Evolutionary conservation across 129 eudicot species (phyloP).

Genomic region (Escallonia rubra): DNA sequence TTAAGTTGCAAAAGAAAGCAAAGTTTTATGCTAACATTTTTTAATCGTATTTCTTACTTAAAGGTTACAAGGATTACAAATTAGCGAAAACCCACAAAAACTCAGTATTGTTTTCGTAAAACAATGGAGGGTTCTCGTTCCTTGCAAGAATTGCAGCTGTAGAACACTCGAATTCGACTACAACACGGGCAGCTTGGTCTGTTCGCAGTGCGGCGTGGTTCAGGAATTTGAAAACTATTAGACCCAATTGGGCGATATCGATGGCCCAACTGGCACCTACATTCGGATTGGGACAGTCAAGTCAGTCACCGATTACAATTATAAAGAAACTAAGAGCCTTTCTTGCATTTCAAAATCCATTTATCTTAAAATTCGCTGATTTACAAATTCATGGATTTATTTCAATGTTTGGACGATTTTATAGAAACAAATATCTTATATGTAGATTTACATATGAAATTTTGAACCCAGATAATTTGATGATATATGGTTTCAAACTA

Average conservation of each 20-base stretch:
- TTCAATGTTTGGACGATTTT: too few relatives aligned
- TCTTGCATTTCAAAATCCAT: too few relatives aligned
- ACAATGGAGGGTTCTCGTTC: slow-evolving; percentile 20
- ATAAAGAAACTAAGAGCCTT: slow-evolving; percentile 38
- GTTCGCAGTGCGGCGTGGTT: slow-evolving; percentile 50
- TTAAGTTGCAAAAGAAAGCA: too few relatives aligned
- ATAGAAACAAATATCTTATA: too few relatives aligned
- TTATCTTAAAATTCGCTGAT: too few relatives aligned
- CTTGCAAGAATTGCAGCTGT: slow-evolving; percentile 45
- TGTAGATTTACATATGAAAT: too few relatives aligned
- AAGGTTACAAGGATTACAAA: too few relatives aligned
- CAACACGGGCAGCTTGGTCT: slow-evolving; percentile 29
- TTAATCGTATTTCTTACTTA: too few relatives aligned
- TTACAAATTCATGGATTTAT: too few relatives aligned
- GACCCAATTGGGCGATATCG: slow-evolving; percentile 41
- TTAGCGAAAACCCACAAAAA: neutral
- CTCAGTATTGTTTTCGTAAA: neutral
- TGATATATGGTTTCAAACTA: too few relatives aligned
- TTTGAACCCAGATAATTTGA: too few relatives aligned
- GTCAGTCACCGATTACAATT: slow-evolving; percentile 25
- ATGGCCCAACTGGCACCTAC: slow-evolving; percentile 47
- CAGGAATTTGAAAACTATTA: slow-evolving; percentile 48
- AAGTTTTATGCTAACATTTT: too few relatives aligned
- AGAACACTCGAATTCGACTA: slow-evolving; percentile 33
- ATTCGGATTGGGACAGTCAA: slow-evolving; percentile 50